Conservation (phyloP, 148 eudicot genomes). For the Camellia lanceoleosa region DNA sequence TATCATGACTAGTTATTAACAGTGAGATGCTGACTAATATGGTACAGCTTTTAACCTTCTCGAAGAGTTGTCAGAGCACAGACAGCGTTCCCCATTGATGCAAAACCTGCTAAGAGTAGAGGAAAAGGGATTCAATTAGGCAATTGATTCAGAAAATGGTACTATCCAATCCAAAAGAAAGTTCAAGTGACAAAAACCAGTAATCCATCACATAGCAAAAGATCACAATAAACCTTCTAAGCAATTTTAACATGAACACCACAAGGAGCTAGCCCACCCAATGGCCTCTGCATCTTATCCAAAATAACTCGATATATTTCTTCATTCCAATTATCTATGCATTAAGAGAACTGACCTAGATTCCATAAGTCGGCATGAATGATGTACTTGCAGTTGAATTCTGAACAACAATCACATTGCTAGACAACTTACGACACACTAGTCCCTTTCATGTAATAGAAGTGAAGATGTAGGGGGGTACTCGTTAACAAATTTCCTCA, state of each 20-base stretch:
- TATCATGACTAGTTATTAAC: neutral
- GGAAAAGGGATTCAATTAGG: neutral
- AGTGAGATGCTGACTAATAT: neutral
- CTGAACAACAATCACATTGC: no score
- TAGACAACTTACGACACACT: no score
- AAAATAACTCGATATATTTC: neutral
- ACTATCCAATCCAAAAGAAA: neutral
- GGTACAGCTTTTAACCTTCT: neutral
- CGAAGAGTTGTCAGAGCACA: no score
- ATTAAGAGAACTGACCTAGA: no score
- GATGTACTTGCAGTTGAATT: no score
- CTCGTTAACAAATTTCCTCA: no score
- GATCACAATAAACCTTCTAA: neutral
- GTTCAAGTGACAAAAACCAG: neutral
- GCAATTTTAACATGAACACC: neutral
- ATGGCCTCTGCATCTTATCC: neutral
- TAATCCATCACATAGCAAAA: neutral
- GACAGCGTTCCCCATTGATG: neutral
- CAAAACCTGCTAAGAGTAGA: constrained; percentile 3
- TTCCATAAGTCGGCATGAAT: no score
- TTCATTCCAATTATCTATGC: neutral
- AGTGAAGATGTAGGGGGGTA: no score
- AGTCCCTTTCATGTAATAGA: no score
- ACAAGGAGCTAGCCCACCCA: neutral
- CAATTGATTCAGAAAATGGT: neutral